These are phyloP conservation scores for Linderniella brevidens DNA, from an alignment of 257 asterid genomes.

Conservation along the genomic window DNA sequence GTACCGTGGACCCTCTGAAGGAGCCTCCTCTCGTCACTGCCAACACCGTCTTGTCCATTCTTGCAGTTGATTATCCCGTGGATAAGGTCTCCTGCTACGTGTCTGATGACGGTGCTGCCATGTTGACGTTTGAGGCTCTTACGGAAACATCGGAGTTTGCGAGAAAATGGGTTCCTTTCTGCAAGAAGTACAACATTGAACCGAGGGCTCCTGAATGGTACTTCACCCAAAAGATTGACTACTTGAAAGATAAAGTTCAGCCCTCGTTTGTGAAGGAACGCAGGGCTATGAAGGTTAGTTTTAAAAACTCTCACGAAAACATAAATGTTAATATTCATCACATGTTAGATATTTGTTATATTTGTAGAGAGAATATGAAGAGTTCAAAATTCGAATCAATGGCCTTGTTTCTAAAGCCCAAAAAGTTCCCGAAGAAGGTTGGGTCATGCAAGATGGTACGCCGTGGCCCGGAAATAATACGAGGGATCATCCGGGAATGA, in stretches of 20 bases:
- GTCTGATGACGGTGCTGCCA: constrained; percentile 93
- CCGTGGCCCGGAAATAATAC: constrained; percentile 16
- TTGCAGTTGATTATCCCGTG: constrained; percentile 85
- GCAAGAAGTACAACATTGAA: constrained; percentile 4
- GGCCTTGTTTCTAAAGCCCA: constrained; percentile 6
- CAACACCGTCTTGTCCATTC: constrained; percentile 75
- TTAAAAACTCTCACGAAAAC: no score
- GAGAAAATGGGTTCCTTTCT: constrained; percentile 20
- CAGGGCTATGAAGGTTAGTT: constrained; percentile 78
- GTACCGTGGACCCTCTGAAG: constrained; percentile 19
- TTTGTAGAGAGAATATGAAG: constrained; percentile 9
- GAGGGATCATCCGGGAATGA: constrained; percentile 8
- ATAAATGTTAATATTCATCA: no score
- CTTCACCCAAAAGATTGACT: constrained; percentile 67
- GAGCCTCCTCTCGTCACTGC: constrained; percentile 84
- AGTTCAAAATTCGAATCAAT: constrained; percentile 4
- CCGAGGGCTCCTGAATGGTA: constrained; percentile 95
- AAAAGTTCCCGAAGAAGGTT: constrained; percentile 7
- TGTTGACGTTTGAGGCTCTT: constrained; percentile 82
- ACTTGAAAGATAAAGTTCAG: constrained; percentile 80
- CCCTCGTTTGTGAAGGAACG: constrained; percentile 64
- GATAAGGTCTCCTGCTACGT: constrained; percentile 97
- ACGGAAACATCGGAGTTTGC: constrained; percentile 77
- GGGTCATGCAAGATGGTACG: constrained; percentile 8
- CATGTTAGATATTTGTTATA: neutral